A percentile compares a stretch with the other conserved stretches of the same genome.
Evolutionary conservation across 208 protist genomes (phyloP).

Genomic region (Acanthamoeba royreba): DNA sequence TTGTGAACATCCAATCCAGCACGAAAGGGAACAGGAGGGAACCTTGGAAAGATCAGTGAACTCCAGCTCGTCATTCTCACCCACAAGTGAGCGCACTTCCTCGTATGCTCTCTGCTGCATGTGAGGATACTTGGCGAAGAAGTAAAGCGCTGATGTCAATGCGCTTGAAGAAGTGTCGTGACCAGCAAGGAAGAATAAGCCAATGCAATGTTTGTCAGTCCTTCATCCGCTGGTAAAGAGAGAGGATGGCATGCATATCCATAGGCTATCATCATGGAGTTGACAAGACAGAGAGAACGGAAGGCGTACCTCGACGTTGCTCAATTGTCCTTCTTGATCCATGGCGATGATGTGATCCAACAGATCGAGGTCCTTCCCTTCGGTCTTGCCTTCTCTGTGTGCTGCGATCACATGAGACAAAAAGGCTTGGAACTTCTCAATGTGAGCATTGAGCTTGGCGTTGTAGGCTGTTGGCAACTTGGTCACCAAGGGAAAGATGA

Average conservation of each 20-base stretch:
- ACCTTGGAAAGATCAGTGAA: background rate
- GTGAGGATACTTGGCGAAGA: background rate
- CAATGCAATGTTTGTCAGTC: background rate
- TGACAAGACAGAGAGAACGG: background rate
- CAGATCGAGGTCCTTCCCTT: background rate
- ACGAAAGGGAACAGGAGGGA: too few species aligned
- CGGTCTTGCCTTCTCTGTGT: background rate
- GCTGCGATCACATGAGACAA: background rate
- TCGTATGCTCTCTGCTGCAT: background rate
- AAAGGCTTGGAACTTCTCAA: background rate
- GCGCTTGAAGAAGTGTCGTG: background rate
- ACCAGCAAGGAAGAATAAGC: background rate
- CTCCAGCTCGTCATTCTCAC: background rate
- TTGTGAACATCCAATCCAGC: too few species aligned
- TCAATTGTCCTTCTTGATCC: background rate
- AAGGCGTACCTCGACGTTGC: background rate
- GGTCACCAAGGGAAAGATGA: background rate
- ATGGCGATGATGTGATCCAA: background rate
- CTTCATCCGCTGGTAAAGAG: too few species aligned
- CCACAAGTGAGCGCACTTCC: background rate
- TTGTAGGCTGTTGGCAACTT: background rate
- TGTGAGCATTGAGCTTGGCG: background rate
- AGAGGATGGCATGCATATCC: background rate
- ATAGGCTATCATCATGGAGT: background rate
- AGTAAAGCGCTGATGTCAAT: background rate